Evolutionary conservation across 345 rosid genomes (phyloP), one percentile per base, ranked within the genome.

Genomic region (Hibiscus mutabilis): DNA sequence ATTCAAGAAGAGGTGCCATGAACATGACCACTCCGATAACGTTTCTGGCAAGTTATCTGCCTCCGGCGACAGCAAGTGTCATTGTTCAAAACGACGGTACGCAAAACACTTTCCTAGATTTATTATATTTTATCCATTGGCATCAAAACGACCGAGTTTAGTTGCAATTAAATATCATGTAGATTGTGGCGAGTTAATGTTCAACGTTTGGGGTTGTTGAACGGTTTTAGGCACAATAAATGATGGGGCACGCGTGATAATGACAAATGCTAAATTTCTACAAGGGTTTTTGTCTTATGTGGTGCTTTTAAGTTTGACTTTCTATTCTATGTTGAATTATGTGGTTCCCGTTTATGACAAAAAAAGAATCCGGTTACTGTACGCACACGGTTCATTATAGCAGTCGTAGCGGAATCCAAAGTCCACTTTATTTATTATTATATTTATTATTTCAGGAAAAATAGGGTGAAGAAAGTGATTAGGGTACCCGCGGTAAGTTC

Each of bases 401-500:
- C 44, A 7, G 10, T 7, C 2, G 0, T 1, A 2, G 58, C 42
- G 81, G 6, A 47, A 42, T 11, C 12, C 16, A 3, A 24, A 14
- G 58, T 18, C 46, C 14, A 31, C 24, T 33, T 61, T 3, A 16
- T 33, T 55, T 55, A 21, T 51, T 51, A 47, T 3, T 37, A 3
- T 49, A 0, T 46, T 46, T 46, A 12, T 49, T 4, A 49, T 65
- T 65, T 76, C 89, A 91, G 95, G 79, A 94, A 87, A 73, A 90
- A 82, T 74, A 79, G 95, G 59, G 78, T 84, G 81, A 94, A 88
- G 92, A 88, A 83, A 77, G 81, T 84, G 10, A 76, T 86, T 9
- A 83, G 96, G 46, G 98, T 94, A 2, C 96, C 97, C 59, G 96
- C 95, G 61, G 89, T 92, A 18, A 94, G 98, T 75, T 69, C 88